phyloP scores from a whole-genome alignment of 176 grass and related monocot species.

The Aegilops bicornis region DNA sequence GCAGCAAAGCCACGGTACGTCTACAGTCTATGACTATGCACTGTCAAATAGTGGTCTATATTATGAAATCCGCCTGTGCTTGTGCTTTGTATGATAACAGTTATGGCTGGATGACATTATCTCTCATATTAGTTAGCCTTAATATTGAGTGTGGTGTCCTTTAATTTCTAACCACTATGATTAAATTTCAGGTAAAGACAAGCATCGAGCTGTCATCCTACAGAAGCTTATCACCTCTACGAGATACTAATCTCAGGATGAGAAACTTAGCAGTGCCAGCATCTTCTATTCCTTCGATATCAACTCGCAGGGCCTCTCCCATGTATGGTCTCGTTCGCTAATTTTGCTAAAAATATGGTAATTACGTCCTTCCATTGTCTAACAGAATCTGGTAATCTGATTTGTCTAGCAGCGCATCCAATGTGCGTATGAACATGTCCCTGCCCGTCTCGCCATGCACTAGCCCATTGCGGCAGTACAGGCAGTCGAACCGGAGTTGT shows the following conservation, averaged over 20 bases:
- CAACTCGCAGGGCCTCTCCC: conserved; percentile 34
- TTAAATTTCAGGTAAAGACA: conserved; percentile 39
- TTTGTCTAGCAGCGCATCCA: conserved; percentile 50
- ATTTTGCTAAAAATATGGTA: neutral
- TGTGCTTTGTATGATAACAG: neutral
- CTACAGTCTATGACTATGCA: conserved; percentile 1
- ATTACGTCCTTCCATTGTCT: conserved; percentile 14
- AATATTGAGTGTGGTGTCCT: neutral
- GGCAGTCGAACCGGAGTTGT: conserved; percentile 75
- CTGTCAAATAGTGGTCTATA: neutral
- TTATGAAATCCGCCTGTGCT: neutral
- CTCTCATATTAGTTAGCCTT: neutral
- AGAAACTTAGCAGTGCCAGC: conserved; percentile 45
- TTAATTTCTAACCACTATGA: conserved; percentile 18
- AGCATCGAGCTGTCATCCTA: conserved; percentile 38
- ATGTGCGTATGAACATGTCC: conserved; percentile 65
- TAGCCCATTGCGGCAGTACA: conserved; percentile 69
- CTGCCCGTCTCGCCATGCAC: conserved; percentile 85
- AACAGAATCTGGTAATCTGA: neutral
- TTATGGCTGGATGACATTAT: neutral
- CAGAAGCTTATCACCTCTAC: conserved; percentile 81
- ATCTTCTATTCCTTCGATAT: conserved; percentile 38
- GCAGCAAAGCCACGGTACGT: conserved; percentile 40
- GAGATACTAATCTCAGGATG: conserved; percentile 36
- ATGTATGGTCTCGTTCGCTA: conserved; percentile 41